Percentiles rank a stretch among this genome's conserved stretches.
phyloP scores from a whole-genome alignment of 768 basidiomycete genomes.

The Amylocystis lapponica region DNA sequence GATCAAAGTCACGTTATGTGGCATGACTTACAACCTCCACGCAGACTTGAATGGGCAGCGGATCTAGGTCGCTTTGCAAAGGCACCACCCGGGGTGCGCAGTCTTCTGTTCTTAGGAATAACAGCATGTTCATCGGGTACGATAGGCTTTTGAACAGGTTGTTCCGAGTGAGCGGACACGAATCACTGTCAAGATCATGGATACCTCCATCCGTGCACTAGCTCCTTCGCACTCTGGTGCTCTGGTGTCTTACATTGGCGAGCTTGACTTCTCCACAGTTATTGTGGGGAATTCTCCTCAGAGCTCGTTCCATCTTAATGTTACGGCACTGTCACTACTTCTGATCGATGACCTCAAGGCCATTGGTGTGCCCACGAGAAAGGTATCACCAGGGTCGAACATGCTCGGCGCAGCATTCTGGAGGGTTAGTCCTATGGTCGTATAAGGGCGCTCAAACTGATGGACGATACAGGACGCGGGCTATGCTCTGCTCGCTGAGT shows the following conservation, averaged over 20 bases:
- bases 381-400: constrained; percentile 10
- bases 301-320: constrained; percentile 42
- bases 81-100: constrained; percentile 43
- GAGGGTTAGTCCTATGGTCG: constrained; percentile 47
- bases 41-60: constrained; percentile 54
- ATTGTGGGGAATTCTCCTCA: constrained; percentile 63
- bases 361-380: constrained; percentile 6
- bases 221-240: constrained; percentile 59
- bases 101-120: not conserved
- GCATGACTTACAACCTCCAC: constrained; percentile 55
- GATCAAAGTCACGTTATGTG: constrained; percentile 56
- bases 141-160: constrained; percentile 87
- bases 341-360: constrained; percentile 47
- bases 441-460: constrained; percentile 2
- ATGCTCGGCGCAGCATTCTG: constrained; percentile 45
- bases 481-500: constrained; percentile 63
- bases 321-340: constrained; percentile 46
- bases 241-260: constrained; percentile 59
- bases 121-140: not conserved
- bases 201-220: constrained; percentile 59
- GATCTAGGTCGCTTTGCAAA: constrained; percentile 65
- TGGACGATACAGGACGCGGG: constrained; percentile 42
- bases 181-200: constrained; percentile 56
- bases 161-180: constrained; percentile 84
- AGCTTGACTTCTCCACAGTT: constrained; percentile 65